phyloP scores from a whole-genome alignment of 768 basidiomycete genomes.

The Boletellus ananas region DNA sequence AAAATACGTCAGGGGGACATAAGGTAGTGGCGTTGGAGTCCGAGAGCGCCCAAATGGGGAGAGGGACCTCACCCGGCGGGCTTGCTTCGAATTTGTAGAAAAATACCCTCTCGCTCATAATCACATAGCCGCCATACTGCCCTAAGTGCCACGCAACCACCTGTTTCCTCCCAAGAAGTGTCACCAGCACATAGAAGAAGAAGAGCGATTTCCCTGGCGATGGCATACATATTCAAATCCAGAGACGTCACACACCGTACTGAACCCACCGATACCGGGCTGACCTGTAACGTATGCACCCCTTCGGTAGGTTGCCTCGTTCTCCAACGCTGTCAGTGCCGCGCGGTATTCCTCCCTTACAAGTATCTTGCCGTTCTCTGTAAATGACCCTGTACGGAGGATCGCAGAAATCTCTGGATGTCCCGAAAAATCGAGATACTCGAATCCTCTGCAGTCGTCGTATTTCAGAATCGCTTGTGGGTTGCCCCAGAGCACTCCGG shows the following conservation, averaged over 20 bases:
- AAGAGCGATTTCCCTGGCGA: slow-evolving; percentile 1
- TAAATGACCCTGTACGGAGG: not conserved
- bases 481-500: not conserved
- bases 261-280: slow-evolving; percentile 3
- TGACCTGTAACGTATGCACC: slow-evolving; percentile 5
- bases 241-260: no score
- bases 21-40: not conserved
- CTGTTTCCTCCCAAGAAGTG: not conserved
- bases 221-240: not conserved
- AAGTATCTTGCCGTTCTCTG: not conserved
- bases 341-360: not conserved
- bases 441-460: not conserved
- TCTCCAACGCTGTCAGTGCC: not conserved
- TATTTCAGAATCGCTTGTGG: not conserved
- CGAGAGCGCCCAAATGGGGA: not conserved
- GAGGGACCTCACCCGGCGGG: no score
- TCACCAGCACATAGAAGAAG: not conserved
- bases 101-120: no score
- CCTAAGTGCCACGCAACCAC: not conserved
- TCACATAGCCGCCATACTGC: no score
- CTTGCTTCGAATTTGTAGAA: no score
- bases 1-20: not conserved
- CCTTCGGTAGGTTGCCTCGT: not conserved
- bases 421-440: not conserved
- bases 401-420: no score